Conservation (phyloP, 495 filamentous ascomycete genomes). For the Jackrogersella multiformis region DNA sequence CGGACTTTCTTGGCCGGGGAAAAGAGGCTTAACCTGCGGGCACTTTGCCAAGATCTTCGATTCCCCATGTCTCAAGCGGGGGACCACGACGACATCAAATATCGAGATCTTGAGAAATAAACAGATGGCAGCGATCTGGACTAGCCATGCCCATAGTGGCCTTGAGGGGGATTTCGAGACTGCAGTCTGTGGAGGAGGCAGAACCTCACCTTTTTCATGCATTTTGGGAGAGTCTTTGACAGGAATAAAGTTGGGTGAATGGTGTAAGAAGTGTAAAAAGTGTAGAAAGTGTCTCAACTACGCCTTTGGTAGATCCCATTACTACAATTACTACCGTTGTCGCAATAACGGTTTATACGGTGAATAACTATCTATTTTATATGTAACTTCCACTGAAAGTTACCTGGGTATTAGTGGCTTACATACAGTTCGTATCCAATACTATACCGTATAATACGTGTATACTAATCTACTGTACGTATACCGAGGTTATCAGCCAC, state of each 20-base stretch:
- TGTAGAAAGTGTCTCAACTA: background rate
- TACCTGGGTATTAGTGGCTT: too few species aligned
- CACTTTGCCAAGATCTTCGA: slow-evolving; percentile 25
- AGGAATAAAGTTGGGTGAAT: background rate
- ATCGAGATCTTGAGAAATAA: slow-evolving; percentile 6
- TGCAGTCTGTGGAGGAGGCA: slow-evolving; percentile 15
- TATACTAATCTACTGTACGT: too few species aligned
- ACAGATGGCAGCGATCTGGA: slow-evolving; percentile 1
- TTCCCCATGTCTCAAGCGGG: background rate
- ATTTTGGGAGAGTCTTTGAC: background rate
- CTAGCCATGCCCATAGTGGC: slow-evolving; percentile 2
- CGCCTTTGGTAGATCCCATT: too few species aligned
- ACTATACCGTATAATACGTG: too few species aligned
- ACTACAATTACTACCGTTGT: too few species aligned
- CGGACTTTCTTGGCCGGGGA: slow-evolving; percentile 26
- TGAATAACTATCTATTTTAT: too few species aligned
- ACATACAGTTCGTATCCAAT: too few species aligned
- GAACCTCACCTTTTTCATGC: slow-evolving; percentile 26
- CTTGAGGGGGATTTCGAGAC: slow-evolving; percentile 6
- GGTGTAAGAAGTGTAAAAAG: background rate
- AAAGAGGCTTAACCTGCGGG: slow-evolving; percentile 40
- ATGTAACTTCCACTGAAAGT: too few species aligned
- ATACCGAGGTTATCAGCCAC: too few species aligned
- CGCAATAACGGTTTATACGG: too few species aligned
- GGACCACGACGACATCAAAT: slow-evolving; percentile 9